Conservation (phyloP, 2,329 filamentous ascomycete species). For the Trichoderma cornu-damae region DNA sequence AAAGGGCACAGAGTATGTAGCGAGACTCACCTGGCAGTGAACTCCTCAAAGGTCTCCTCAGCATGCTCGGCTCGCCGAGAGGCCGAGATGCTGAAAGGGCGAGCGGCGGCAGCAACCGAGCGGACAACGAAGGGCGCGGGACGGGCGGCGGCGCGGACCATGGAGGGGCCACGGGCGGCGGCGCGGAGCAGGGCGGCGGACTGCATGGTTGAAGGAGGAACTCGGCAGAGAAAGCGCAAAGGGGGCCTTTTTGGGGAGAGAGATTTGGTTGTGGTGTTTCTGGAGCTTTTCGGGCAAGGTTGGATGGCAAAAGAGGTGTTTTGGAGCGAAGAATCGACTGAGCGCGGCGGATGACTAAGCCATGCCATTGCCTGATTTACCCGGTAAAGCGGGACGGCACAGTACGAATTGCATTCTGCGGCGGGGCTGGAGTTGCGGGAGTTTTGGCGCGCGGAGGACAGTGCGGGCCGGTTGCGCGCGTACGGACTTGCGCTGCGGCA, state of each 20-base stretch:
- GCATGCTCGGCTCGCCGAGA: constrained; percentile 59
- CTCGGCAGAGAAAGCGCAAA: neutral
- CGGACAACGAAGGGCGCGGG: constrained; percentile 54
- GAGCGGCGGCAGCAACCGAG: constrained; percentile 47
- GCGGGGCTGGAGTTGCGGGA: neutral
- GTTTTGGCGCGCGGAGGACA: constrained; percentile 16
- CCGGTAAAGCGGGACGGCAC: constrained; percentile 21
- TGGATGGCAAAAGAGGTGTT: constrained; percentile 31
- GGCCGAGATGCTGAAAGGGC: constrained; percentile 60
- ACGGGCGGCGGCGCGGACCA: constrained; percentile 60
- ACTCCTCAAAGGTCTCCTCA: constrained; percentile 99
- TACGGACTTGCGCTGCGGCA: neutral
- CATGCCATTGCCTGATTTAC: constrained; percentile 25
- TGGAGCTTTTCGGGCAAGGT: constrained; percentile 25
- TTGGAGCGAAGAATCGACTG: constrained; percentile 29
- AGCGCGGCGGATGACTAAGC: constrained; percentile 34
- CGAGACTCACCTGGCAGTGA: constrained; percentile 81
- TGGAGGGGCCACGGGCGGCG: constrained; percentile 61
- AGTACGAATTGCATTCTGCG: constrained; percentile 29
- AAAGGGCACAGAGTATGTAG: neutral
- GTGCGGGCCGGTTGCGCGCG: constrained; percentile 14
- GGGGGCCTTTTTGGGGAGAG: constrained; percentile 18
- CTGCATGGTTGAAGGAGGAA: constrained; percentile 47
- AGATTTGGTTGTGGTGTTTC: constrained; percentile 18
- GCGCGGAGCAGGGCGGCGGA: constrained; percentile 65